phyloP scores from a whole-genome alignment of 2,329 filamentous ascomycete genomes.

The Pestalotiopsis sp. region DNA sequence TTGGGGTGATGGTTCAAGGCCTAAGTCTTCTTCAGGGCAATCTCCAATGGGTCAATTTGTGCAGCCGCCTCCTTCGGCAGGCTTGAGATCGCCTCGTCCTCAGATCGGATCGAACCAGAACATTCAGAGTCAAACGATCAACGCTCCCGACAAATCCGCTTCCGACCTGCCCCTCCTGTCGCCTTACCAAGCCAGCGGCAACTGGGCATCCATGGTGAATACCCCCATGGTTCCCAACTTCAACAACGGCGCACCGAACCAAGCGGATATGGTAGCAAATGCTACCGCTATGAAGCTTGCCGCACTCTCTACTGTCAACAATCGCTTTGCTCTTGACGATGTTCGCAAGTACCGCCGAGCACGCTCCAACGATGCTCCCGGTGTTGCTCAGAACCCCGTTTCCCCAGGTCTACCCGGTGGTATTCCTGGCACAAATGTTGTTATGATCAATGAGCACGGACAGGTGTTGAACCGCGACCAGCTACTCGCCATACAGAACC shows the following conservation, averaged over 20 bases:
- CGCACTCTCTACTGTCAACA: conserved; percentile 96
- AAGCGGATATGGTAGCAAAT: conserved; percentile 98
- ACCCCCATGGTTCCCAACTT: conserved; percentile 95
- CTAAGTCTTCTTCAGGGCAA: conserved; percentile 80
- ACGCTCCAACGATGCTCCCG: conserved; percentile 82
- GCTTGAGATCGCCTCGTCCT: conserved; percentile 77
- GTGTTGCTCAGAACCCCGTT: conserved; percentile 61
- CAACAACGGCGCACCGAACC: conserved; percentile 65
- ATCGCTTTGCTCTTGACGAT: conserved; percentile 94
- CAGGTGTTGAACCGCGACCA: conserved; percentile 87
- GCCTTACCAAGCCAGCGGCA: conserved; percentile 81
- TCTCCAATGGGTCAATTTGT: conserved; percentile 93
- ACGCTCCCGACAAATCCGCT: conserved; percentile 67
- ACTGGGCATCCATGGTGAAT: conserved; percentile 98
- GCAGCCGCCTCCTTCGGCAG: conserved; percentile 76
- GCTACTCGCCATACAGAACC: conserved; percentile 77
- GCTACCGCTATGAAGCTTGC: conserved; percentile 99
- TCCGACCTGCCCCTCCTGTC: conserved; percentile 84
- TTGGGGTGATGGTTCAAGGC: conserved; percentile 71
- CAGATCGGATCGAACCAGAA: conserved; percentile 68
- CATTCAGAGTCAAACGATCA: conserved; percentile 84
- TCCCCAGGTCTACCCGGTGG: conserved; percentile 66
- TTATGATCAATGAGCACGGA: conserved; percentile 94
- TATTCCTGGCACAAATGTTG: conserved; percentile 74
- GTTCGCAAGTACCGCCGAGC: conserved; percentile 94